Evolutionary conservation across 2,329 filamentous ascomycete genomes (phyloP), one percentile per base, ranked within the genome.

Genomic region (Phoma herbarum): DNA sequence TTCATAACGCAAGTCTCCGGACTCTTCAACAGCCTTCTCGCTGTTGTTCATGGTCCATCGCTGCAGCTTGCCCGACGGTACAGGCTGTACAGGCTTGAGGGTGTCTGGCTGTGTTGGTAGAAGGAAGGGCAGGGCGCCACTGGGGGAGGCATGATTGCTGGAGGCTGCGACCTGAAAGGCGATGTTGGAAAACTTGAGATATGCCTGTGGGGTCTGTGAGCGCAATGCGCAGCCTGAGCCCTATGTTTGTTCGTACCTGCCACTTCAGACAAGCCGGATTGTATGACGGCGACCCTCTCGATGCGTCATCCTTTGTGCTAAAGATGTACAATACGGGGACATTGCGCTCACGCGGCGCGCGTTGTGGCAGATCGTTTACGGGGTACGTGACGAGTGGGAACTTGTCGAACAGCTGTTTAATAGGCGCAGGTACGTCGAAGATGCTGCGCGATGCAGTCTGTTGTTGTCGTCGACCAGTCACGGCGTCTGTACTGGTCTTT

Each of bases 221-320:
- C 52, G 57, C 25, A 46, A 39, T 20, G 26, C 23, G 35, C 26
- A 18, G 3, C 14, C 5, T 8, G 10, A 14, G 16, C 2, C 3
- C 20, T 10, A 14, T 2, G 11, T 4, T n/a, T 33, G 2, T 28
- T 28, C 86, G 66, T 70, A 94, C 92, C 90, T 98, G 95, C 93
- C 93, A 98, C 82, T 94, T 97, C 72, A 98, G 82, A 81, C 95
- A 99, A 58, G 88, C 87, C 11, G 95, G 95, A 75, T 98, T 98
- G 80, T 90, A 96, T 64, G 92, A 96, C 25, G 93, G 90, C 28
- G 82, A 79, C 4, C 87, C 88, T 37, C 73, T 73, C 55, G 77
- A 75, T 31, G 88, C 90, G 68, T 87, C 89, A n/a, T 84, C 79
- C 1, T 86, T 80, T 14, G 84, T 86, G 60, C 86, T 85, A 78